These are phyloP conservation scores for Wallacemonas collosoma DNA, from an alignment of 208 protist genomes.

Conservation along the genomic window DNA sequence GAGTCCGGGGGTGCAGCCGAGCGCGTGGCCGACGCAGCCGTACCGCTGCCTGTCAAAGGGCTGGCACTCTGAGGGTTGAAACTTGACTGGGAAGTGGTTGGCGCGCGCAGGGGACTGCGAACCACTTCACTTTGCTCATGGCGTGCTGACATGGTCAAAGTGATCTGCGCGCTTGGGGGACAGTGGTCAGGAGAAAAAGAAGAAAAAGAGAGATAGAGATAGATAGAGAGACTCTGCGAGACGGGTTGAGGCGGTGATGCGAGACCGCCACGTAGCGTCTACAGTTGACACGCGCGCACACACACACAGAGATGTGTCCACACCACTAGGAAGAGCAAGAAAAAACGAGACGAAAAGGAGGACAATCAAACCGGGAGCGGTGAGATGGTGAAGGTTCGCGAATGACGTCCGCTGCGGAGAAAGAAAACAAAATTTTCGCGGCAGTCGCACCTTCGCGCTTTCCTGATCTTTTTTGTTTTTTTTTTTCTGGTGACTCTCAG, in stretches of 20 bases:
- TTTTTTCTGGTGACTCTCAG: not conserved
- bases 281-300: not conserved
- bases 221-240: no score
- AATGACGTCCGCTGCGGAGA: no score
- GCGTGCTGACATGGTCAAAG: not conserved
- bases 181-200: not conserved
- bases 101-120: not conserved
- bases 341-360: no score
- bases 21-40: not conserved
- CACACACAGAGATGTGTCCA: not conserved
- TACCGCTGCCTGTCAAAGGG: not conserved
- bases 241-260: no score
- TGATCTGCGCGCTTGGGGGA: not conserved
- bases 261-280: not conserved
- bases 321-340: no score
- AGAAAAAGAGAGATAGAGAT: constrained; percentile 2
- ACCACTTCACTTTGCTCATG: not conserved
- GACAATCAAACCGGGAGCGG: no score
- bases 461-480: constrained; percentile 3
- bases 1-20: not conserved
- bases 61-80: no score
- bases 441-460: no score
- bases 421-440: no score
- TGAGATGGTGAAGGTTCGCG: no score
- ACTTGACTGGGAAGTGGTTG: not conserved